These are phyloP conservation scores for Talaromyces liani DNA, from an alignment of 495 filamentous ascomycete genomes.

Conservation along the genomic window DNA sequence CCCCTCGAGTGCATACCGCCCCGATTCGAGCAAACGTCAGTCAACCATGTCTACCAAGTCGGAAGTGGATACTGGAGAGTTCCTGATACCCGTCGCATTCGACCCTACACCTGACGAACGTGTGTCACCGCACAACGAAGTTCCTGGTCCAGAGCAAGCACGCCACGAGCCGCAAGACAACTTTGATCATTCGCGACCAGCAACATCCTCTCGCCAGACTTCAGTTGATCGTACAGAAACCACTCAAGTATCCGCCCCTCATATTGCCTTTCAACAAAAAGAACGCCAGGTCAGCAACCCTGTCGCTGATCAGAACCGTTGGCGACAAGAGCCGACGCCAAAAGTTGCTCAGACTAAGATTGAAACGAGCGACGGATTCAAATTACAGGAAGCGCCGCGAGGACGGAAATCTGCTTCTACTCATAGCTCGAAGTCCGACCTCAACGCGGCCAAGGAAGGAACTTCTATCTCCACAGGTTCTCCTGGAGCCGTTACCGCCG, in stretches of 20 bases:
- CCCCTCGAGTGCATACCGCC: constrained; percentile 66
- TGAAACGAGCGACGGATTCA: constrained; percentile 50
- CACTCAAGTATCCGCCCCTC: constrained; percentile 52
- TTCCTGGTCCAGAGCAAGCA: constrained; percentile 19
- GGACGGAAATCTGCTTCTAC: constrained; percentile 55
- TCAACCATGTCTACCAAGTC: constrained; percentile 53
- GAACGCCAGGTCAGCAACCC: constrained; percentile 47
- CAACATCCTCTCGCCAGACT: constrained; percentile 25
- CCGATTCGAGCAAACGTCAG: constrained; percentile 54
- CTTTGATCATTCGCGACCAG: constrained; percentile 27
- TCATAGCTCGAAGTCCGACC: constrained; percentile 56
- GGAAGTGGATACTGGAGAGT: constrained; percentile 62
- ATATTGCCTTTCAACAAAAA: constrained; percentile 90
- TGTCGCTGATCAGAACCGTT: constrained; percentile 26
- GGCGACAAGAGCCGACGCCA: constrained; percentile 29
- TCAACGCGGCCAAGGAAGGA: constrained; percentile 23
- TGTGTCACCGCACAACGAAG: constrained; percentile 37
- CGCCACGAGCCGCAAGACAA: constrained; percentile 35
- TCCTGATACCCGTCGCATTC: constrained; percentile 85
- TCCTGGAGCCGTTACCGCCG: constrained; percentile 18
- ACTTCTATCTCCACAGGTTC: constrained; percentile 28
- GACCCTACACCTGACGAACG: constrained; percentile 69
- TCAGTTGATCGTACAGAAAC: constrained; percentile 18
- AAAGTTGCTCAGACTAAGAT: constrained; percentile 1
- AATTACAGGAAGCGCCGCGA: constrained; percentile 67